Percentiles rank a stretch among this genome's conserved stretches.
These are phyloP conservation scores for Tuber microsphaerosporum DNA, from an alignment of 495 filamentous ascomycete genomes.

Conservation along the genomic window DNA sequence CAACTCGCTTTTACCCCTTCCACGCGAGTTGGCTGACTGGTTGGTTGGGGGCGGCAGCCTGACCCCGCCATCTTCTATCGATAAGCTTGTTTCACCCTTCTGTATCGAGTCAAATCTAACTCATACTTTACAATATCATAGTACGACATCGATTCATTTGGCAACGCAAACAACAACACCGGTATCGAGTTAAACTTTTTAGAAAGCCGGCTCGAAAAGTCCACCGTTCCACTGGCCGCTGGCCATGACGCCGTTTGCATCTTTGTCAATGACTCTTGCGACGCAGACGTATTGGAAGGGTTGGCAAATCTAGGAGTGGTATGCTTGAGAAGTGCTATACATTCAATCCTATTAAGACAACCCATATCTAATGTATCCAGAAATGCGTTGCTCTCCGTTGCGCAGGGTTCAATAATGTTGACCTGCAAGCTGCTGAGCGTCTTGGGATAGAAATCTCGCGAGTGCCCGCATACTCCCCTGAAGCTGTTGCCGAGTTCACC, in stretches of 20 bases:
- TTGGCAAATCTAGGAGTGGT: slow-evolving; percentile 48
- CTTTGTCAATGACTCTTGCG: slow-evolving; percentile 62
- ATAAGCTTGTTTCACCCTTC: slow-evolving; percentile 15
- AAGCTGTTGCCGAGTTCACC: slow-evolving; percentile 66
- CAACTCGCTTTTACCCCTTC: not conserved
- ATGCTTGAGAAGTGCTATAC: not conserved
- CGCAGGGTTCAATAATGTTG: slow-evolving; percentile 65
- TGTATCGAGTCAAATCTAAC: slow-evolving; percentile 9
- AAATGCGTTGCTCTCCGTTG: slow-evolving; percentile 52
- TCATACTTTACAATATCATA: not conserved
- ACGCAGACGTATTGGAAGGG: slow-evolving; percentile 48
- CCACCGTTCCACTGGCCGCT: slow-evolving; percentile 52
- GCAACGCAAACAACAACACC: slow-evolving; percentile 17
- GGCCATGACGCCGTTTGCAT: slow-evolving; percentile 57
- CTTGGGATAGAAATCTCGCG: slow-evolving; percentile 59
- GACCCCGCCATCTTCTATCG: slow-evolving; percentile 12
- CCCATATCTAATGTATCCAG: slow-evolving; percentile 9
- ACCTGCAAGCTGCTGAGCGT: slow-evolving; percentile 51
- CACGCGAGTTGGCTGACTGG: not conserved
- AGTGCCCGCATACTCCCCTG: slow-evolving; percentile 63
- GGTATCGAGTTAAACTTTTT: slow-evolving; percentile 35
- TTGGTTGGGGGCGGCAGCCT: not conserved
- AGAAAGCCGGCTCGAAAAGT: slow-evolving; percentile 31
- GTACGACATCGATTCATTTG: slow-evolving; percentile 40
- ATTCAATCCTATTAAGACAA: not conserved